Conservation (phyloP, 805 yeast genomes). For the Monosporozyma yasuniensis region DNA sequence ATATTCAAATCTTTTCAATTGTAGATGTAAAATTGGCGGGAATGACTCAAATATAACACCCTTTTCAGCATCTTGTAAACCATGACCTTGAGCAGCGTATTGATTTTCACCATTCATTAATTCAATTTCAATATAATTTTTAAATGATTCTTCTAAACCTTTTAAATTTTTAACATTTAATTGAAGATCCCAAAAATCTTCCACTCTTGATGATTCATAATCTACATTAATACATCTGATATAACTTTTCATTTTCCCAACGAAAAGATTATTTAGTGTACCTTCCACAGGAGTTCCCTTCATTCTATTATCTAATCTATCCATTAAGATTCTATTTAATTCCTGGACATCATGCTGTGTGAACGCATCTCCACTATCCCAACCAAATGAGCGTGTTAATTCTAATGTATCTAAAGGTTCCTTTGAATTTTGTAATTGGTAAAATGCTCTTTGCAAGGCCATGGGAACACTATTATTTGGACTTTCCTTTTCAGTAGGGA, state of each 20-base stretch:
- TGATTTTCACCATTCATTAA: conserved; percentile 89
- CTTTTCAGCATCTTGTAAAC: conserved; percentile 91
- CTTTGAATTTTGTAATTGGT: conserved; percentile 61
- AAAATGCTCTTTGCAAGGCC: conserved; percentile 83
- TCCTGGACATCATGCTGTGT: conserved; percentile 98
- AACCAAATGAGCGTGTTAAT: conserved; percentile 87
- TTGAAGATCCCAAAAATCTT: conserved; percentile 98
- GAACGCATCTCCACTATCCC: conserved; percentile 94
- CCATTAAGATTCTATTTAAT: conserved; percentile 90
- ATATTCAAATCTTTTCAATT: conserved; percentile 88
- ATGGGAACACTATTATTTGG: conserved; percentile 59
- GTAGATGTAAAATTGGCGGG: conserved; percentile 90
- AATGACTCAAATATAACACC: conserved; percentile 87
- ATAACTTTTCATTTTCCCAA: conserved; percentile 93
- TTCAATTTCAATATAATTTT: conserved; percentile 82
- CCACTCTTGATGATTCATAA: conserved; percentile 83
- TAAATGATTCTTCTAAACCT: conserved; percentile 66
- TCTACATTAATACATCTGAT: conserved; percentile 89
- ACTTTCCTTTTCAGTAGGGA: conserved; percentile 63
- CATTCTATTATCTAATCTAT: conserved; percentile 82
- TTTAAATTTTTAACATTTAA: conserved; percentile 79
- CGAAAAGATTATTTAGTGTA: conserved; percentile 71
- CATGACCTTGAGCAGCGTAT: conserved; percentile 82
- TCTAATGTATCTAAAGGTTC: conserved; percentile 79
- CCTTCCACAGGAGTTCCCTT: conserved; percentile 77